Percentiles rank a stretch among this genome's conserved stretches.
Conservation (phyloP, 495 filamentous ascomycete species). For the Cercophora samala region DNA sequence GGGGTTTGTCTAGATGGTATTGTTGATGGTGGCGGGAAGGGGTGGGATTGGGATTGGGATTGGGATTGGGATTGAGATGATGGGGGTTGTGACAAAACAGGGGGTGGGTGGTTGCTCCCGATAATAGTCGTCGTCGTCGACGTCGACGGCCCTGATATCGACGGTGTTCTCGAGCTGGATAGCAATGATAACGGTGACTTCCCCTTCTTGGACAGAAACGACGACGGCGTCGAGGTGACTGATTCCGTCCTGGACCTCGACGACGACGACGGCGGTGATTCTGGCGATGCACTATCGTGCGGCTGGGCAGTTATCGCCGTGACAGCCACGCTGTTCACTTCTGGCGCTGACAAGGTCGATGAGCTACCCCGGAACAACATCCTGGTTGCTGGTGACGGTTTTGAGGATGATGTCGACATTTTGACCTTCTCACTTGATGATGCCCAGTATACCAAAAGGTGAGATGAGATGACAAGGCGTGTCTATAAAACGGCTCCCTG, state of each 20-base stretch:
- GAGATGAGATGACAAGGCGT: neutral
- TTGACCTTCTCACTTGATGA: neutral
- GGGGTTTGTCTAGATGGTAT: no score
- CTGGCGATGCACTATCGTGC: neutral
- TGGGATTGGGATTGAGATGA: neutral
- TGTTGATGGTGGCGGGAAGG: neutral
- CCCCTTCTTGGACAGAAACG: neutral
- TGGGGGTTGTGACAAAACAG: neutral
- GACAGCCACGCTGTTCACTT: conserved; percentile 12
- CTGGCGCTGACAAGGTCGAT: conserved; percentile 13
- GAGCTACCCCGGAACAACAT: neutral
- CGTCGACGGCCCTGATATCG: neutral
- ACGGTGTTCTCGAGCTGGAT: neutral
- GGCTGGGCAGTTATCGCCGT: conserved; percentile 1
- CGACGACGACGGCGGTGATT: neutral
- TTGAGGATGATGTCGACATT: conserved; percentile 2
- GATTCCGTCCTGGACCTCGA: neutral
- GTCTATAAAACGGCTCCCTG: neutral
- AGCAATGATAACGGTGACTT: neutral
- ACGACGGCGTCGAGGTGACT: conserved; percentile 6
- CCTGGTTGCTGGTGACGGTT: conserved; percentile 6
- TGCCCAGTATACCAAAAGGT: neutral
- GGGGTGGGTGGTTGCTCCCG: conserved; percentile 5
- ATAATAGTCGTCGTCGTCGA: neutral
- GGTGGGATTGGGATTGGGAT: neutral